These are phyloP conservation scores for Eucalyptus coolabah DNA, from an alignment of 345 rosid genomes.

Conservation along the genomic window DNA sequence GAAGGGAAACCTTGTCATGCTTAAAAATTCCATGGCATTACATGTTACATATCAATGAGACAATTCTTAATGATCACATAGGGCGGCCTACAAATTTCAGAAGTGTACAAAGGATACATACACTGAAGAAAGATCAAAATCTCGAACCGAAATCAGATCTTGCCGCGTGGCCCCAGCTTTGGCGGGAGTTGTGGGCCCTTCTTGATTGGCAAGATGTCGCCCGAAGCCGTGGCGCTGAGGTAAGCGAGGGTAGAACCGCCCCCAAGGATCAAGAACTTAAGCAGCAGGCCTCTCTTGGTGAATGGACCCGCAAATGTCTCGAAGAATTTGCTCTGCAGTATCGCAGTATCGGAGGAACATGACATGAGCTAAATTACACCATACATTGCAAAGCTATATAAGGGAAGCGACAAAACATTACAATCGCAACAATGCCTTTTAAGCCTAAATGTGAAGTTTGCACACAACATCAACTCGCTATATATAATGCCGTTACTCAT, in stretches of 20 bases:
- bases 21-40: not conserved
- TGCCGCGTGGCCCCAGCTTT: conserved; percentile 92
- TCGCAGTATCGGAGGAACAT: not conserved
- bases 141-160: conserved; percentile 31
- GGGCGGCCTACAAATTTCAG: not conserved
- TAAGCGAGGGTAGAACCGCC: conserved; percentile 74
- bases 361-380: not conserved
- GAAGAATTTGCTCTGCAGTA: conserved; percentile 91
- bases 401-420: not conserved
- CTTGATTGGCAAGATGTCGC: conserved; percentile 74
- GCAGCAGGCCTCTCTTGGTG: conserved; percentile 92
- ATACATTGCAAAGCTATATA: not conserved
- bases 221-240: conserved; percentile 54
- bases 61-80: not conserved
- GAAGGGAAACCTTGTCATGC: not conserved
- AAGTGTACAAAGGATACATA: not conserved
- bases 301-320: conserved; percentile 91
- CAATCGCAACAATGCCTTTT: not conserved
- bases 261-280: conserved; percentile 83
- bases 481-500: not conserved
- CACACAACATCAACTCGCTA: not conserved
- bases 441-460: not conserved
- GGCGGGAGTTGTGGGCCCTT: conserved; percentile 96
- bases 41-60: not conserved
- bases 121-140: not conserved